Evolutionary conservation across 1,139 yeast genomes (phyloP).

Genomic region (Diutina ranongensis): DNA sequence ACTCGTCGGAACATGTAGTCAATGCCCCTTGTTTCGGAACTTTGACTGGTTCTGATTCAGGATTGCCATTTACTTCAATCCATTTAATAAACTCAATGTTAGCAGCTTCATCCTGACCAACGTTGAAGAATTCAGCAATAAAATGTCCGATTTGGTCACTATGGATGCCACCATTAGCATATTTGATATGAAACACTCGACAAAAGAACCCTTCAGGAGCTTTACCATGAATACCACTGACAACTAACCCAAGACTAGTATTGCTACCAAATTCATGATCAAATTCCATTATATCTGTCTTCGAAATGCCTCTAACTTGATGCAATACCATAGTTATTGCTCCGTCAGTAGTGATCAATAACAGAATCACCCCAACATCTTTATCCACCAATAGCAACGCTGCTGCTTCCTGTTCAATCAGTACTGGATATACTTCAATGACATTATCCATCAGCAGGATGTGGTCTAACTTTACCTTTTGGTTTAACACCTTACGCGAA

Average conservation of each 20-base stretch:
- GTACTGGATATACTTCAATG: not conserved
- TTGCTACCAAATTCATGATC: not conserved
- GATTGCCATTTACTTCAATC: not conserved
- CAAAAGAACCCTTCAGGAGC: conserved; percentile 1
- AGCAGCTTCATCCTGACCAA: not conserved
- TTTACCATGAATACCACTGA: not conserved
- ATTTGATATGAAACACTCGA: not conserved
- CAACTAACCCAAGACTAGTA: conserved; percentile 1
- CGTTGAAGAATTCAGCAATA: not conserved
- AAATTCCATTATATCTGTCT: not conserved
- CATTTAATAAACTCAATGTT: not conserved
- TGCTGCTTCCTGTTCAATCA: not conserved
- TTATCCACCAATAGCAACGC: not conserved
- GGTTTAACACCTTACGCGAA: not conserved
- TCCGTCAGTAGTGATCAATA: not conserved
- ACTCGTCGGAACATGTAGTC: not conserved
- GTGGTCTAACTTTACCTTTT: not conserved
- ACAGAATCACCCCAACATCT: not conserved
- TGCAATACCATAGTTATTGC: not conserved
- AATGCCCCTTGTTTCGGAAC: conserved; percentile 1
- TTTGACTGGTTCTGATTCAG: not conserved
- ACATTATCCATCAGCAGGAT: not conserved
- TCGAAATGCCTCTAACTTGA: not conserved
- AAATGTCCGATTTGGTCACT: conserved; percentile 3
- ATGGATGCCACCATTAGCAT: conserved; percentile 3